Conservation (phyloP, 2,329 filamentous ascomycete species). For the Lachnellula hyalina region DNA sequence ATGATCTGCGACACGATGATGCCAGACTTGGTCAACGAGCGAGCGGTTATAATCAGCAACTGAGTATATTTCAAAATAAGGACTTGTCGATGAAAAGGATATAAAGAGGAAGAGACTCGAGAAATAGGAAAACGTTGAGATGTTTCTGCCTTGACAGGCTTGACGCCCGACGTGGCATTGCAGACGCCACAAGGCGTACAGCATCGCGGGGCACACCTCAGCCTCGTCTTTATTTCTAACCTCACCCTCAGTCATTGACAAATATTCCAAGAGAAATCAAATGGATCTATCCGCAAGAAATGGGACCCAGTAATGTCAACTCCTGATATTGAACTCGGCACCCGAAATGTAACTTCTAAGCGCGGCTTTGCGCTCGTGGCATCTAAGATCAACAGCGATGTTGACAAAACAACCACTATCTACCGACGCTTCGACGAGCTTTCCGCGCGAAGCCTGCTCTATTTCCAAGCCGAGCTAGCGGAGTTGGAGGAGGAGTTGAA, state of each 20-base stretch:
- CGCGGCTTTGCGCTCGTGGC: constrained; percentile 13
- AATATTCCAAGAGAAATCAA: neutral
- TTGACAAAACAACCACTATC: constrained; percentile 18
- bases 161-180: neutral
- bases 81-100: no score
- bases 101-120: no score
- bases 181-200: neutral
- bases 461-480: constrained; percentile 16
- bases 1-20: no score
- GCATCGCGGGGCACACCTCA: neutral
- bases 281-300: neutral
- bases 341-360: neutral
- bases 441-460: constrained; percentile 19
- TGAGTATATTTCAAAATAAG: no score
- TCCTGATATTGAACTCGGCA: neutral
- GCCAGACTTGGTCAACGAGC: no score
- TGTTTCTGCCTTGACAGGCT: neutral
- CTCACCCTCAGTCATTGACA: neutral
- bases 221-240: neutral
- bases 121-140: neutral
- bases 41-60: no score
- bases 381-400: constrained; percentile 12
- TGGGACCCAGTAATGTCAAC: neutral
- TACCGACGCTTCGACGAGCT: constrained; percentile 20
- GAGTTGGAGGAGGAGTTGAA: constrained; percentile 14